phyloP scores from a whole-genome alignment of 2,329 filamentous ascomycete genomes.

The Alternaria arbusti region DNA sequence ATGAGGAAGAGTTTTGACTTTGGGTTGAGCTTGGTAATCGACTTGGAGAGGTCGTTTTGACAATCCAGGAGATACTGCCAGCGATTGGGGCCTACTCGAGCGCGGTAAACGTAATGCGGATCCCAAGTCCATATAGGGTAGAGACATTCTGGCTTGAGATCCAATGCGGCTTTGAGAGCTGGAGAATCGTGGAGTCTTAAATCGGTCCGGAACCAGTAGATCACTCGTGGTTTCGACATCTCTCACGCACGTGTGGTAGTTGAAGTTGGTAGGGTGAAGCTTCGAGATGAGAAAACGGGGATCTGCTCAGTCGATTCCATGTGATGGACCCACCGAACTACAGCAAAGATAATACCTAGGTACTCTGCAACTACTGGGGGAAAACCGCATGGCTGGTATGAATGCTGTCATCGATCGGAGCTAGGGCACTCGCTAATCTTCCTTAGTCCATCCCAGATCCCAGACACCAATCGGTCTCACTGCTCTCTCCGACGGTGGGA shows the following conservation, averaged over 20 bases:
- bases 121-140: constrained; percentile 84
- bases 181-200: constrained; percentile 79
- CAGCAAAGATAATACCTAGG: neutral
- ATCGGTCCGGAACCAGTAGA: constrained; percentile 83
- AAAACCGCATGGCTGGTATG: constrained; percentile 26
- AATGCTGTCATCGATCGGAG: constrained; percentile 41
- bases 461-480: constrained; percentile 9
- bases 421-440: constrained; percentile 13
- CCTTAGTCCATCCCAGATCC: neutral
- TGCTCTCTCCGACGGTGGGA: neutral
- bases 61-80: constrained; percentile 78
- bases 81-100: constrained; percentile 72
- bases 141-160: constrained; percentile 70
- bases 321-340: neutral
- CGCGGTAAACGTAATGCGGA: constrained; percentile 77
- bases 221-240: constrained; percentile 61
- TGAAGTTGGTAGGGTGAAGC: neutral
- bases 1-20: constrained; percentile 75
- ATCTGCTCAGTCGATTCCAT: neutral
- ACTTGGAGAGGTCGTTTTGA: constrained; percentile 71
- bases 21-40: constrained; percentile 71
- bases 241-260: neutral
- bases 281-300: neutral
- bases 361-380: constrained; percentile 12
- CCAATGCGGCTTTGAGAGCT: constrained; percentile 73